Conservation (phyloP, 768 basidiomycete species). For the Tulasnella sp. region DNA sequence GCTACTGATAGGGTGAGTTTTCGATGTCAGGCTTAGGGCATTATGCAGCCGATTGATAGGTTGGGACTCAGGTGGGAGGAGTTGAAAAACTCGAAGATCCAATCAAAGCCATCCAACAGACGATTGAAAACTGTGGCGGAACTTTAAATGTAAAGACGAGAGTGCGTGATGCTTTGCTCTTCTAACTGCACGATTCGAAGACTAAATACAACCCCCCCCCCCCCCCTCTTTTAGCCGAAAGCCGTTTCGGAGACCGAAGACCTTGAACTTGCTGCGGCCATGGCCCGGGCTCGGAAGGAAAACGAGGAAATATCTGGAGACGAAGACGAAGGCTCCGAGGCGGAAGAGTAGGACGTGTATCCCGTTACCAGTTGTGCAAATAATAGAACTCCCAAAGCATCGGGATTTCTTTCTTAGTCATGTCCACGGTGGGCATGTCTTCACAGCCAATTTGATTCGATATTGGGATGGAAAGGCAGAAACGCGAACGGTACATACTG, state of each 20-base stretch:
- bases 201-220: not conserved
- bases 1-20: constrained; percentile 81
- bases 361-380: not conserved
- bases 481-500: no score
- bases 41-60: not conserved
- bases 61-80: constrained; percentile 58
- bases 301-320: constrained; percentile 96
- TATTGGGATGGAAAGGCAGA: no score
- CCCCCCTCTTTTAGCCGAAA: constrained; percentile 95
- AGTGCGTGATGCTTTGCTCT: constrained; percentile 37
- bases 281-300: constrained; percentile 89
- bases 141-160: constrained; percentile 93
- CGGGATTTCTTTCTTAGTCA: no score
- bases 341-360: constrained; percentile 26
- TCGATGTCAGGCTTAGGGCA: not conserved
- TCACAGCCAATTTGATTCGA: no score
- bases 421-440: no score
- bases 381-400: not conserved
- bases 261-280: constrained; percentile 90
- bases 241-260: constrained; percentile 97
- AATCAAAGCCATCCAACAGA: constrained; percentile 78
- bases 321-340: constrained; percentile 58
- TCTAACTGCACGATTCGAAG: not conserved
- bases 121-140: constrained; percentile 80
- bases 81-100: constrained; percentile 91